Evolutionary conservation across 2,329 filamentous ascomycete species (phyloP).

Genomic region (Hymenoscyphus scutula): DNA sequence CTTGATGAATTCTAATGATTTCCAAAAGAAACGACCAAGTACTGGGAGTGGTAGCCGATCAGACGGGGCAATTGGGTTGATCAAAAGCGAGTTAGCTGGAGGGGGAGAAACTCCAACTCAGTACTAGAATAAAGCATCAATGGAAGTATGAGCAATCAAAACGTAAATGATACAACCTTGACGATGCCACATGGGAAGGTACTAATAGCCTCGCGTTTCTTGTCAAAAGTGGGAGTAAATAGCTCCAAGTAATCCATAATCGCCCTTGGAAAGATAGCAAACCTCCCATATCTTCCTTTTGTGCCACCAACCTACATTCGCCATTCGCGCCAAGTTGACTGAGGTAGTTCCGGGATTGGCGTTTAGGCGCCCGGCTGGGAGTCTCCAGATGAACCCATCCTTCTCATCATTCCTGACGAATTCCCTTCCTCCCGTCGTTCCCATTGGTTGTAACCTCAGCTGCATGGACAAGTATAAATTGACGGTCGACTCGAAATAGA

Average conservation of each 20-base stretch:
- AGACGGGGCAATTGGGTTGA: too few relatives aligned
- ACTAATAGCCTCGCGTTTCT: neutral
- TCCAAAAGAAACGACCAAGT: neutral
- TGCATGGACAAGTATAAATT: too few relatives aligned
- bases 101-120: neutral
- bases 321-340: neutral
- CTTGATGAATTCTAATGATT: constrained; percentile 5
- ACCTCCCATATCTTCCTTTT: neutral
- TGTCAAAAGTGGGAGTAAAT: too few relatives aligned
- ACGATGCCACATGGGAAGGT: neutral
- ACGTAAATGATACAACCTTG: neutral
- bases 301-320: constrained; percentile 2
- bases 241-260: too few relatives aligned
- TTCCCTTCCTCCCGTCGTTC: neutral
- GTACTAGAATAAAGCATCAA: neutral
- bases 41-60: too few relatives aligned
- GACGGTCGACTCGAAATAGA: constrained; percentile 33
- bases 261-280: too few relatives aligned
- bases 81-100: too few relatives aligned
- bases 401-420: neutral
- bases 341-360: neutral
- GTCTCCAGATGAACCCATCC: constrained; percentile 4
- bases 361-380: constrained; percentile 26
- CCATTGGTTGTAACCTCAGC: too few relatives aligned
- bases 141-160: too few relatives aligned